phyloP scores from a whole-genome alignment of 139 green algal species.

The Chloropicon primus region DNA sequence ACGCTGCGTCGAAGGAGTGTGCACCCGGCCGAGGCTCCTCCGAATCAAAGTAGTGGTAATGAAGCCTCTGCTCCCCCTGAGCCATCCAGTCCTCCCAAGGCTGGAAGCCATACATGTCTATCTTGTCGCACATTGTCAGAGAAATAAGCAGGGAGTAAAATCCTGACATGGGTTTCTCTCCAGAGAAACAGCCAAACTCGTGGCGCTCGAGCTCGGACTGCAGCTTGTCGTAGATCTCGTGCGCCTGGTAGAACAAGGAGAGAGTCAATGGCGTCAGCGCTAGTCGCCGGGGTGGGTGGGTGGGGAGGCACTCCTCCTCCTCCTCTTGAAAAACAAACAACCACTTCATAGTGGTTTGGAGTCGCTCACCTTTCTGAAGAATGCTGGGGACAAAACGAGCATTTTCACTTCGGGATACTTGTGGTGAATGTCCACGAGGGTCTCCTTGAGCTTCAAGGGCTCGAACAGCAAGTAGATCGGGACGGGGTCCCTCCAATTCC shows the following conservation, averaged over 20 bases:
- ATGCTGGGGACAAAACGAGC: constrained; percentile 11
- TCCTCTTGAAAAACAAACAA: too few relatives aligned
- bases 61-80: neutral
- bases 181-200: constrained; percentile 15
- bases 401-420: constrained; percentile 11
- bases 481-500: constrained; percentile 16
- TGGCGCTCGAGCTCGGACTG: constrained; percentile 8
- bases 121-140: neutral
- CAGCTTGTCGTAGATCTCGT: constrained; percentile 17
- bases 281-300: too few relatives aligned
- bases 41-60: constrained; percentile 22
- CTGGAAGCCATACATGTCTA: constrained; percentile 18
- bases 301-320: too few relatives aligned
- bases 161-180: constrained; percentile 16
- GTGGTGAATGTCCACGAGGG: constrained; percentile 4
- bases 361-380: constrained; percentile 9
- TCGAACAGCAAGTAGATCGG: constrained; percentile 16
- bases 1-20: constrained; percentile 19
- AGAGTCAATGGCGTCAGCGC: too few relatives aligned
- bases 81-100: neutral
- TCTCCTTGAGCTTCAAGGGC: constrained; percentile 17
- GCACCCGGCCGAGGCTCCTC: constrained; percentile 15
- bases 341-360: too few relatives aligned
- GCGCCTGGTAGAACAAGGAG: too few relatives aligned
- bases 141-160: constrained; percentile 10